A percentile compares a stretch with the other conserved stretches of the same genome.
These are phyloP conservation scores for Westerdykella sp. DNA, from an alignment of 2,329 filamentous ascomycete species.

Conservation along the genomic window DNA sequence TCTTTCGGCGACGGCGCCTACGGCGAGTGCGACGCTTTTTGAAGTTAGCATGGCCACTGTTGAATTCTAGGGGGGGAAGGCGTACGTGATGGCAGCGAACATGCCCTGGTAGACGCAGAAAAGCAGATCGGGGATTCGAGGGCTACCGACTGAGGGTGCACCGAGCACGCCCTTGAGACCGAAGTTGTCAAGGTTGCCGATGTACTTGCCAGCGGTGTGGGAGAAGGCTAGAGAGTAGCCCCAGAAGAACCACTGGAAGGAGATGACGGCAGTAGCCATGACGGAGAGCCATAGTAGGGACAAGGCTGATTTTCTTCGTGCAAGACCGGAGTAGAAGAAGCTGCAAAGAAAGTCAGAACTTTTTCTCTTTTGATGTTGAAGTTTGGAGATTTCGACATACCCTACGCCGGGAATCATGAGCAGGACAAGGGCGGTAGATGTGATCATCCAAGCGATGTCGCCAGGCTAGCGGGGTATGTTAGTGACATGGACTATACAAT, in stretches of 20 bases:
- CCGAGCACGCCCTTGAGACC: conserved; percentile 71
- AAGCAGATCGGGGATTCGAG: conserved; percentile 70
- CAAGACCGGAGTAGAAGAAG: conserved; percentile 90
- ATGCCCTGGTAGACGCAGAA: conserved; percentile 85
- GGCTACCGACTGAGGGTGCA: conserved; percentile 66
- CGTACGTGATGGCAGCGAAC: conserved; percentile 82
- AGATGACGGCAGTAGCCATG: conserved; percentile 71
- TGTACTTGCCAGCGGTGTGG: conserved; percentile 66
- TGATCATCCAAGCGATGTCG: conserved; percentile 76
- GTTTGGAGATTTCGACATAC: conserved; percentile 34
- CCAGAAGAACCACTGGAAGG: conserved; percentile 96
- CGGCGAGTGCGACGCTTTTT: conserved; percentile 67
- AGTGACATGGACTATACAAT: conserved; percentile 15
- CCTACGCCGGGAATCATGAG: conserved; percentile 91
- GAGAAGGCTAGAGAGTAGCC: conserved; percentile 81
- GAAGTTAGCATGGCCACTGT: background rate
- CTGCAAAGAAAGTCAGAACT: conserved; percentile 34
- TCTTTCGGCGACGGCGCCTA: conserved; percentile 78
- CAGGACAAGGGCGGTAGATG: conserved; percentile 70
- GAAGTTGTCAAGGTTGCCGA: conserved; percentile 74
- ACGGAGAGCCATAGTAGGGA: conserved; percentile 80
- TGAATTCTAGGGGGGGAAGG: conserved; percentile 11
- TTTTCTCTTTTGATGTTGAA: conserved; percentile 9
- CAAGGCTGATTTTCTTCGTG: conserved; percentile 80
- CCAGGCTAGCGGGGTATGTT: conserved; percentile 53